Percentiles rank a stretch among this genome's conserved stretches.
These are phyloP conservation scores for Gnomoniopsis sp. DNA, from an alignment of 2,329 filamentous ascomycete genomes.

Conservation along the genomic window DNA sequence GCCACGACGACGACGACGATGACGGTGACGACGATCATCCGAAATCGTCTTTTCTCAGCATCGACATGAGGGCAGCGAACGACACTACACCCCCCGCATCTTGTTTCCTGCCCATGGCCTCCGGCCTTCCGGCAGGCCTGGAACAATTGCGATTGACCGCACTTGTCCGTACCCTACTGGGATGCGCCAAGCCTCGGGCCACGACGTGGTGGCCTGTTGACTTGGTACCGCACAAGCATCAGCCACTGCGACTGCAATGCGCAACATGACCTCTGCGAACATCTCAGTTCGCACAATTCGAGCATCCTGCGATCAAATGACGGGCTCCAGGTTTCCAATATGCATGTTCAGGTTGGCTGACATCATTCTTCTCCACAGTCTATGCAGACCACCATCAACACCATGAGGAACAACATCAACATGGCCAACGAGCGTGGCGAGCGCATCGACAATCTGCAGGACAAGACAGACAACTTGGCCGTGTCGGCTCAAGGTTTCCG, in stretches of 20 bases:
- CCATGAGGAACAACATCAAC: conserved; percentile 97
- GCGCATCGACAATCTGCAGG: conserved; percentile 80
- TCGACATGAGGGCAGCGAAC: background rate
- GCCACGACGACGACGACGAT: background rate
- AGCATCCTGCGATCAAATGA: background rate
- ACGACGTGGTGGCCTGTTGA: background rate
- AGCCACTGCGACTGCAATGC: background rate
- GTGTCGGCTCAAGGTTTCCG: conserved; percentile 93
- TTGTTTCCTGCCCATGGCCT: background rate
- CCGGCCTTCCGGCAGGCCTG: background rate
- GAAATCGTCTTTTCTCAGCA: background rate
- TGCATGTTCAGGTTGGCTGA: conserved; percentile 1
- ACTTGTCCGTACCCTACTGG: background rate
- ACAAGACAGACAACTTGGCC: conserved; percentile 93
- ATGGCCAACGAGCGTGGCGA: conserved; percentile 93
- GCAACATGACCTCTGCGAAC: background rate
- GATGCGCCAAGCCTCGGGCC: background rate
- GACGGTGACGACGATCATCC: background rate
- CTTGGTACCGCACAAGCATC: background rate
- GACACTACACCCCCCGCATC: background rate
- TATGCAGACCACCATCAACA: conserved; percentile 93
- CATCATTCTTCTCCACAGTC: conserved; percentile 54
- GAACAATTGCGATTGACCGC: background rate
- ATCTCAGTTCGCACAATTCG: background rate
- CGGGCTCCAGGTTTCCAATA: background rate